A percentile compares a stretch with the other conserved stretches of the same genome.
Conservation (phyloP, 352 stramenopile genomes). For the Pythium plurisporium region DNA sequence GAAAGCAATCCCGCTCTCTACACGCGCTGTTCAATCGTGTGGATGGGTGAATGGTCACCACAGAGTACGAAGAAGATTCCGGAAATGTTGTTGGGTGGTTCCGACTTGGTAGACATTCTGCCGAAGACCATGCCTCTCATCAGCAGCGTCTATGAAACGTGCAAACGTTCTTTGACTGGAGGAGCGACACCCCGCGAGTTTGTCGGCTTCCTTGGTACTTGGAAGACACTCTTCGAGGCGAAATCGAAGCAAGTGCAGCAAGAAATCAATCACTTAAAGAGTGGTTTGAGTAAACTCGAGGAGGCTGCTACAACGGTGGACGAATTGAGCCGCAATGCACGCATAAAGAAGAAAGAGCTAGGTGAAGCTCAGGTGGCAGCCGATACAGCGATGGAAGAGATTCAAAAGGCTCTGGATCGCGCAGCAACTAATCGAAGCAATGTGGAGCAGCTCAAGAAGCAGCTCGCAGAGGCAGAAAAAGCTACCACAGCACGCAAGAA, state of each 20-base stretch:
- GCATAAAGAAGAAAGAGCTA: conserved; percentile 89
- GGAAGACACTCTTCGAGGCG: conserved; percentile 65
- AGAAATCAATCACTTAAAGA: conserved; percentile 88
- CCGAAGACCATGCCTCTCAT: conserved; percentile 54
- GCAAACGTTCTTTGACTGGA: conserved; percentile 35
- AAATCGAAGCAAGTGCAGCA: conserved; percentile 81
- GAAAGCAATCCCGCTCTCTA: conserved; percentile 94
- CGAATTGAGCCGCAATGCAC: conserved; percentile 84
- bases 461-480: conserved; percentile 86
- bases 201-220: conserved; percentile 81
- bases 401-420: conserved; percentile 90
- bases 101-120: conserved; percentile 55
- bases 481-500: conserved; percentile 87
- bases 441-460: conserved; percentile 89
- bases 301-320: conserved; percentile 90
- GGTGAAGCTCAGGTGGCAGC: conserved; percentile 81
- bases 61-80: conserved; percentile 76
- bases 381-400: conserved; percentile 94
- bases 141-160: conserved; percentile 56
- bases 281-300: conserved; percentile 88
- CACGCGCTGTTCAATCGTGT: conserved; percentile 88
- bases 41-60: conserved; percentile 91
- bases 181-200: conserved; percentile 82
- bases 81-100: conserved; percentile 55
- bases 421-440: conserved; percentile 88